Conservation (phyloP, 2,329 filamentous ascomycete species). For the Blumeria graminis region DNA sequence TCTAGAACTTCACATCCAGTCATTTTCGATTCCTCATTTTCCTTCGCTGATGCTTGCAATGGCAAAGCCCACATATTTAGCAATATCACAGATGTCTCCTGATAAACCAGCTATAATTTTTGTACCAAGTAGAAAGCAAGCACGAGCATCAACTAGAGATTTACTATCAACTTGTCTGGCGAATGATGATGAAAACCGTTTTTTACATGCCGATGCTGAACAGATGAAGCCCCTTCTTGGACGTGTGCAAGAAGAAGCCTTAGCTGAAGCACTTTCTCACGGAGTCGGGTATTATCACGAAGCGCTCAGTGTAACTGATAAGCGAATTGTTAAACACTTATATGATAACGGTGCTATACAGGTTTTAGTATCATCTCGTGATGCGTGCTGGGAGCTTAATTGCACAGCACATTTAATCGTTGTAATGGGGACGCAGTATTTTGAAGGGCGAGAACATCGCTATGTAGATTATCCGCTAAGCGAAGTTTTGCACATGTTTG, state of each 20-base stretch:
- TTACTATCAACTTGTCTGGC: slow-evolving; percentile 67
- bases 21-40: slow-evolving; percentile 87
- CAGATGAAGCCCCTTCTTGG: slow-evolving; percentile 65
- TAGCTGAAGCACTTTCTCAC: slow-evolving; percentile 75
- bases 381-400: slow-evolving; percentile 91
- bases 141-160: slow-evolving; percentile 65
- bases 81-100: slow-evolving; percentile 67
- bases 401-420: slow-evolving; percentile 74
- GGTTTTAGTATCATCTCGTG: slow-evolving; percentile 49
- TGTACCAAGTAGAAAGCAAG: slow-evolving; percentile 82
- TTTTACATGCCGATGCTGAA: slow-evolving; percentile 62
- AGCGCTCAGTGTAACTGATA: slow-evolving; percentile 68
- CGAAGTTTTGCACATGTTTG: slow-evolving; percentile 94
- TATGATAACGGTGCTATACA: slow-evolving; percentile 54
- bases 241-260: slow-evolving; percentile 60
- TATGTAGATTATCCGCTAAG: slow-evolving; percentile 92
- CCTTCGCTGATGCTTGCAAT: slow-evolving; percentile 96
- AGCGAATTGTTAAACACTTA: slow-evolving; percentile 78
- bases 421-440: slow-evolving; percentile 95
- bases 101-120: slow-evolving; percentile 83
- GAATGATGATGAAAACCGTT: slow-evolving; percentile 81
- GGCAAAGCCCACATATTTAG: slow-evolving; percentile 80
- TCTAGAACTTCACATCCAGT: slow-evolving; percentile 82
- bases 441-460: slow-evolving; percentile 84
- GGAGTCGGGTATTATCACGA: slow-evolving; percentile 97